Conservation (phyloP, 768 basidiomycete species). For the Crepidotus variabilis region DNA sequence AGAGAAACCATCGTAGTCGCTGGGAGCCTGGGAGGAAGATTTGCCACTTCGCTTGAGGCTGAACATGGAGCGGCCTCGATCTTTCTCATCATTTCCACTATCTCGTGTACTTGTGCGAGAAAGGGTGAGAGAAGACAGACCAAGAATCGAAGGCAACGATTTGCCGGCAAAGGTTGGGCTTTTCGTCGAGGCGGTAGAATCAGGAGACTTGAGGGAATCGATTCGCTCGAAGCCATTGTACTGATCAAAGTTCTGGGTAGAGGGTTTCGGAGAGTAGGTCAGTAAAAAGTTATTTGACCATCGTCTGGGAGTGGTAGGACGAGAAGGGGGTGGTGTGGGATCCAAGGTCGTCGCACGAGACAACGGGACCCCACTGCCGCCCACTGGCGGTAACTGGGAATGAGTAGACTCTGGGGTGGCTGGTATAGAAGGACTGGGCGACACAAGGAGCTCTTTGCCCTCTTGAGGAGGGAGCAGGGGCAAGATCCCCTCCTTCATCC, state of each 20-base stretch:
- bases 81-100: constrained; percentile 40
- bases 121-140: constrained; percentile 61
- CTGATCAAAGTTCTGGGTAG: constrained; percentile 39
- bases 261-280: constrained; percentile 24
- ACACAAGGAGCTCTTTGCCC: constrained; percentile 19
- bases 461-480: constrained; percentile 23
- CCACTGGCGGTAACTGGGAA: background rate
- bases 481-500: constrained; percentile 13
- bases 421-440: constrained; percentile 1
- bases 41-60: constrained; percentile 38
- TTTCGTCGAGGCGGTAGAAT: constrained; percentile 27
- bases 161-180: constrained; percentile 50
- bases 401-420: background rate
- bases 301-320: constrained; percentile 28
- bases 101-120: constrained; percentile 46
- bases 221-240: constrained; percentile 47
- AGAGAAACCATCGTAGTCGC: constrained; percentile 30
- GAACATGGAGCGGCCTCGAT: constrained; percentile 53
- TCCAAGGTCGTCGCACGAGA: constrained; percentile 18
- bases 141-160: constrained; percentile 70
- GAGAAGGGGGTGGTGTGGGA: constrained; percentile 17
- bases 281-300: constrained; percentile 29
- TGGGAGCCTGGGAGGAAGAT: constrained; percentile 45
- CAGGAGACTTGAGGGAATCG: constrained; percentile 31
- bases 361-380: constrained; percentile 8